Evolutionary conservation across 2,329 filamentous ascomycete genomes (phyloP).

Genomic region (Penicillium freii): DNA sequence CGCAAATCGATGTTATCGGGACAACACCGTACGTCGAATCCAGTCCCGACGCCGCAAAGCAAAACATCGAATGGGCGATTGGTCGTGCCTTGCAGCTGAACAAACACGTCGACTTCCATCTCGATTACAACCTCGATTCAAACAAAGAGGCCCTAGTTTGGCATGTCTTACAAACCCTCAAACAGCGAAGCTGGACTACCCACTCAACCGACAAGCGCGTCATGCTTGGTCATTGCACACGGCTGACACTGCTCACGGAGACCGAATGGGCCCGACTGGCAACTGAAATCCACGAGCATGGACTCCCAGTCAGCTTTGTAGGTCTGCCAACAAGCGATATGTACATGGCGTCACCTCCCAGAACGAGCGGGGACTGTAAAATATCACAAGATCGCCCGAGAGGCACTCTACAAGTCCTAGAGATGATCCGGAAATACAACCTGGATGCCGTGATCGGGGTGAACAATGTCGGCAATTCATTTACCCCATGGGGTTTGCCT

Average conservation of each 20-base stretch:
- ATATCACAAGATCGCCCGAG: slow-evolving; percentile 41
- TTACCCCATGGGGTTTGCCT: slow-evolving; percentile 66
- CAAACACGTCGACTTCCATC: slow-evolving; percentile 67
- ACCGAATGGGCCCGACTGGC: slow-evolving; percentile 53
- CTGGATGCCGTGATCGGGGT: slow-evolving; percentile 62
- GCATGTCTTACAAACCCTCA: slow-evolving; percentile 54
- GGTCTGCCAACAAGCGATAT: slow-evolving; percentile 69
- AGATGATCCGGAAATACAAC: slow-evolving; percentile 58
- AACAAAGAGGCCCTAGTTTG: slow-evolving; percentile 53
- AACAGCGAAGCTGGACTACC: slow-evolving; percentile 50
- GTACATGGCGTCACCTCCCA: slow-evolving; percentile 64
- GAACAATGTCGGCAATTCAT: slow-evolving; percentile 73
- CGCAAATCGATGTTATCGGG: slow-evolving; percentile 59
- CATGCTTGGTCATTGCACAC: slow-evolving; percentile 67
- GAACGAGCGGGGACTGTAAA: neutral
- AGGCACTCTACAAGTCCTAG: slow-evolving; percentile 61
- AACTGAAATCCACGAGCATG: slow-evolving; percentile 45
- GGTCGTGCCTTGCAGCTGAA: slow-evolving; percentile 50
- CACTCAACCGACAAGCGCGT: slow-evolving; percentile 49
- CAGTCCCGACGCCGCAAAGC: slow-evolving; percentile 46
- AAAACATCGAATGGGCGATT: slow-evolving; percentile 65
- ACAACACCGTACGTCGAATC: slow-evolving; percentile 70
- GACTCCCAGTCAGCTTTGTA: slow-evolving; percentile 63
- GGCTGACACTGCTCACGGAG: slow-evolving; percentile 56
- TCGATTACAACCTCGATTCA: slow-evolving; percentile 66